phyloP scores from a whole-genome alignment of 148 eudicot species.

The Rhododendron ferrugineum region DNA sequence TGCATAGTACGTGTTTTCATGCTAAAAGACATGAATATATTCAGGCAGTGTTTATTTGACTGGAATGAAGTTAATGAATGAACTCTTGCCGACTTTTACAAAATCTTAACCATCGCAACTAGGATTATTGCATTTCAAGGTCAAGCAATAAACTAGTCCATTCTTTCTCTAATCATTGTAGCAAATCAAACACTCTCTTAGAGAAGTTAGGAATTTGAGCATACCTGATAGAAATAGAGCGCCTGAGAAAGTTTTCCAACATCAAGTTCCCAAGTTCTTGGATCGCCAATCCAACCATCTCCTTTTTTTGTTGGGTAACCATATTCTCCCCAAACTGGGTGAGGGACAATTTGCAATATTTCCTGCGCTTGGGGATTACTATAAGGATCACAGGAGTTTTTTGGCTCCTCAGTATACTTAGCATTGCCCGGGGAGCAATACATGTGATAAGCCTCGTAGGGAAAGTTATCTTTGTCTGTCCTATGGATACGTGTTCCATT shows the following conservation, averaged over 20 bases:
- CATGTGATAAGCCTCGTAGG: conserved; percentile 45
- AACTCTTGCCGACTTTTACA: neutral
- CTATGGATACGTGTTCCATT: conserved; percentile 37
- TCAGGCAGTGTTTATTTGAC: neutral
- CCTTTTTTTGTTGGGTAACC: conserved; percentile 40
- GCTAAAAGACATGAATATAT: neutral
- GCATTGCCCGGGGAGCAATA: conserved; percentile 57
- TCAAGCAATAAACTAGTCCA: neutral
- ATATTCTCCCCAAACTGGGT: conserved; percentile 41
- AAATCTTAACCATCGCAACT: neutral
- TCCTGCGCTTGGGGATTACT: conserved; percentile 59
- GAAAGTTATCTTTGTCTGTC: conserved; percentile 23
- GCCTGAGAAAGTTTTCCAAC: conserved; percentile 38
- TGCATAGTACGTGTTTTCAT: neutral
- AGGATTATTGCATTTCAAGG: neutral
- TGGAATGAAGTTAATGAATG: no score
- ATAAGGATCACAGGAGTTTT: conserved; percentile 29
- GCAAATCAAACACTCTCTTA: neutral
- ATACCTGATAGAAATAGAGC: conserved; percentile 41
- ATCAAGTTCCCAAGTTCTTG: conserved; percentile 46
- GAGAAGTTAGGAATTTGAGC: neutral
- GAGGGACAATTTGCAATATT: conserved; percentile 45
- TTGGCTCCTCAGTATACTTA: conserved; percentile 21
- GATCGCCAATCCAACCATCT: conserved; percentile 40
- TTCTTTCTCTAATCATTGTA: neutral